Evolutionary conservation across 1,284 basidiomycete genomes (phyloP), one percentile per base, ranked within the genome.

Genomic region (Microbotryum lychnidis-dioicae): DNA sequence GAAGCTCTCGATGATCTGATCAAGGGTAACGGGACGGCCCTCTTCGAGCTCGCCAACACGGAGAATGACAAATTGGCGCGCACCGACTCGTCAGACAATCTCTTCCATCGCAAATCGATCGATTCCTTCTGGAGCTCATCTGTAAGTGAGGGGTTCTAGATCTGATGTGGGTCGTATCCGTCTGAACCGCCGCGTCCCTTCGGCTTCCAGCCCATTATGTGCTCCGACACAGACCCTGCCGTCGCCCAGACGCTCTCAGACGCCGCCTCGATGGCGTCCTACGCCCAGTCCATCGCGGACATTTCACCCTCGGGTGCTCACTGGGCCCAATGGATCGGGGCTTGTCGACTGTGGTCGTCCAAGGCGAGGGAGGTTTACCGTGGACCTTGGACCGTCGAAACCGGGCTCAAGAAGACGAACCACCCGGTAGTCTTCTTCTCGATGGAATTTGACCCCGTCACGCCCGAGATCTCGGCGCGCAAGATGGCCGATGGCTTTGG

Each of bases 361-460:
- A 70, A 25, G 70, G 69, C 53, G 61, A 65, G 57, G 70, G 70
- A 56, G 72, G 54, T 50, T 20, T 65, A 66, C 57, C 20, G 54
- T 2, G 66, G 69, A 3, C 69, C 67, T 5, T 70, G 69, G 69
- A 64, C 57, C 0, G 48, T 59, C 27, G 44, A 54, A 10, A 57
- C 64, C 12, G 69, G 69, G 2, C 58, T 69, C 2, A 63, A 53
- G 42, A 68, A 70, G 55, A 68, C 68, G 6, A 58, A 50, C 14
- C 59, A 58, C 61, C 68, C 69, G 2, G 60, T 72, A 23, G 50
- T 69, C 37, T 70, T 72, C 58, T 12, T 69, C 44, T 66, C 65
- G 12, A 64, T 60, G 23, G 62, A 58, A 1, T 64, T 63, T 33
- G 71, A 72, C 48, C 70, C 70, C 6, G 70, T 72, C 50, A 70